Percentiles rank a stretch among this genome's conserved stretches.
These are phyloP conservation scores for Holtermannia corniformis DNA, from an alignment of 768 basidiomycete genomes.

Conservation along the genomic window DNA sequence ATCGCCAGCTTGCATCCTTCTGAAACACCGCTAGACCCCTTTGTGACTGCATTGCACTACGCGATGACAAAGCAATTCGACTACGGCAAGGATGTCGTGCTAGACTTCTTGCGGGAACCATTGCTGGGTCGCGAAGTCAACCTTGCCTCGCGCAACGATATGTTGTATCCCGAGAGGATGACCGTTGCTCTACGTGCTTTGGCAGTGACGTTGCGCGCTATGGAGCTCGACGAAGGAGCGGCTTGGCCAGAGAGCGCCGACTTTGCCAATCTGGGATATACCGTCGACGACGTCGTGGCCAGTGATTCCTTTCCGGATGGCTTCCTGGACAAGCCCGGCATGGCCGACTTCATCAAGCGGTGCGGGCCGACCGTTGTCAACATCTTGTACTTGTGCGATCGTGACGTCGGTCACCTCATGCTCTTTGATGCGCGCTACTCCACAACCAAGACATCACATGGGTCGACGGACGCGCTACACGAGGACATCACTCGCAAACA, in stretches of 20 bases:
- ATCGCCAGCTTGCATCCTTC: slow-evolving; percentile 53
- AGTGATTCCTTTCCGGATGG: slow-evolving; percentile 49
- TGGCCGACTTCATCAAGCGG: slow-evolving; percentile 64
- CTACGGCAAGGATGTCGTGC: slow-evolving; percentile 67
- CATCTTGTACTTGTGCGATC: slow-evolving; percentile 55
- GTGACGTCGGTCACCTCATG: slow-evolving; percentile 62
- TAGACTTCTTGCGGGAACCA: slow-evolving; percentile 70
- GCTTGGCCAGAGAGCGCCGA: slow-evolving; percentile 70
- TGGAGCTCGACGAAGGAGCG: slow-evolving; percentile 66
- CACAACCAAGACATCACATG: slow-evolving; percentile 41
- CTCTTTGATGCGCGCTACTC: slow-evolving; percentile 73
- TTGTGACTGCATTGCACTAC: slow-evolving; percentile 71
- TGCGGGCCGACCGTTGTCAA: slow-evolving; percentile 51
- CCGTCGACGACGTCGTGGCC: slow-evolving; percentile 49
- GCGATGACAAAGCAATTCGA: slow-evolving; percentile 74
- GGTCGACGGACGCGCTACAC: slow-evolving; percentile 56
- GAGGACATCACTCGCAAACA: slow-evolving; percentile 62
- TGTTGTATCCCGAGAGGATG: slow-evolving; percentile 54
- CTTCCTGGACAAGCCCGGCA: slow-evolving; percentile 54
- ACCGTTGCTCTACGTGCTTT: slow-evolving; percentile 67
- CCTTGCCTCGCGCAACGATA: slow-evolving; percentile 45
- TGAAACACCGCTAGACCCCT: slow-evolving; percentile 68
- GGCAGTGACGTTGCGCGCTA: slow-evolving; percentile 57
- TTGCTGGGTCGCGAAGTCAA: slow-evolving; percentile 39
- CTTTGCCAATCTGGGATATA: slow-evolving; percentile 62